Conservation (phyloP, 768 basidiomycete species). For the Agrocybe pediades region DNA sequence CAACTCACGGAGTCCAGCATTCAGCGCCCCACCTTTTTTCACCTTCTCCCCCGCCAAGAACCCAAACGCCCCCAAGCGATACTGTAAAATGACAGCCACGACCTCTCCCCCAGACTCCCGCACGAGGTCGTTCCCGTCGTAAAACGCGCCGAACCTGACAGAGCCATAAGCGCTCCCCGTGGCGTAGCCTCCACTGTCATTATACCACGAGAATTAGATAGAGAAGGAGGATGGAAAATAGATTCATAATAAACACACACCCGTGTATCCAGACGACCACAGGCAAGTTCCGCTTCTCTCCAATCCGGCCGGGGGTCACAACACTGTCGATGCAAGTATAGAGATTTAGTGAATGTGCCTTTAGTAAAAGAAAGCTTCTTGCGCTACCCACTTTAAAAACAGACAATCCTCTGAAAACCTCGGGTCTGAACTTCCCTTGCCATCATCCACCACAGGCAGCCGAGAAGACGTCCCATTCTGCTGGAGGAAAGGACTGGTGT, state of each 20-base stretch:
- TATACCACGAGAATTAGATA: background rate
- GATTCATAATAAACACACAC: slow-evolving; percentile 15
- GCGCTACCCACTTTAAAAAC: slow-evolving; percentile 34
- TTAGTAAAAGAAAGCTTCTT: background rate
- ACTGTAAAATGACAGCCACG: slow-evolving; percentile 42
- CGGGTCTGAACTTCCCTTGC: background rate
- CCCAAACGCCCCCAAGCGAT: slow-evolving; percentile 45
- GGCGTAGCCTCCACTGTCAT: slow-evolving; percentile 35
- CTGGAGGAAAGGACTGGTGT: slow-evolving; percentile 28
- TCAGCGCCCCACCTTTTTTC: slow-evolving; percentile 43
- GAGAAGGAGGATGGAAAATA: background rate
- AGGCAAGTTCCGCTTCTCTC: slow-evolving; percentile 29
- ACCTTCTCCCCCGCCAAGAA: slow-evolving; percentile 46
- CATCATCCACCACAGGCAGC: background rate
- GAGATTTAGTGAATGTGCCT: no score
- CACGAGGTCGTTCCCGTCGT: slow-evolving; percentile 34
- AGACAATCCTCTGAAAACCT: slow-evolving; percentile 40
- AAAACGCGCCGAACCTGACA: slow-evolving; percentile 21
- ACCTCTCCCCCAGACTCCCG: slow-evolving; percentile 33
- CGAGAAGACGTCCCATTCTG: background rate
- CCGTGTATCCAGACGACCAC: slow-evolving; percentile 49
- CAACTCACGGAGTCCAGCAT: slow-evolving; percentile 48
- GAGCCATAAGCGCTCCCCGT: slow-evolving; percentile 27
- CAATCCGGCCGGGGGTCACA: slow-evolving; percentile 33
- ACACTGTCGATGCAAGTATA: slow-evolving; percentile 28